Base-by-base conservation (phyloP, 352 stramenopile species). In the Pythium phragmitis region DNA sequence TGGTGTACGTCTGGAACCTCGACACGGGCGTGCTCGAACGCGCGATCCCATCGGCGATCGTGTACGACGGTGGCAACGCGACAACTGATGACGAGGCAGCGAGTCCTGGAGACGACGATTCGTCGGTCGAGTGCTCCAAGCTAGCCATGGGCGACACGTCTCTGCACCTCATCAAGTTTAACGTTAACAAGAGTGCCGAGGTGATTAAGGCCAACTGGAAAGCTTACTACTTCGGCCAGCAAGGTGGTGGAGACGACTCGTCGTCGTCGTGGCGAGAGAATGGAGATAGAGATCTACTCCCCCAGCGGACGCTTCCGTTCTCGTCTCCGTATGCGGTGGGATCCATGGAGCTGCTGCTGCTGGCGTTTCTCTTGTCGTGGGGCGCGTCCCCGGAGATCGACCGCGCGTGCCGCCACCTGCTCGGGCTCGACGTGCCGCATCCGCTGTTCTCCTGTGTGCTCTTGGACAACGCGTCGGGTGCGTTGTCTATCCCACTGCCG, bases 361-460 rank as follows among this genome's bases (percentile, higher is more conserved):
- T 95, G 11, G 88, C 84, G 16, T 82, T 92, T 50, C 33, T 92
- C 43, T 57, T 93, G n/a, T 91, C 84, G 12, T 95, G 86, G 86
- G 75, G 77, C 49, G 76, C 77, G 21, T 79, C 80, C 17, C 70
- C 75, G 28, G 77, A 87, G 19, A 86, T 93, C 37, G 86, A 95
- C 72, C 76, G 77, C 28, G 75, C 76, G 2, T 92, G 84, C 57
- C 67, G 54, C 12, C 57, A 73, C 7, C 65, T 91, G 1, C 67
- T 94, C 26, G 86, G 83, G 14, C 68, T 94, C 5, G 52, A 87
- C 34, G 50, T 70, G 7, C 80, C 80, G 4, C 60, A 77, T 34
- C 49, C 77, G 9, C 48, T 88, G 12, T 93, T 87, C 53, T 91
- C 82, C 23, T 91, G 85, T 48, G 85, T 86, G 0, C 50, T 95